phyloP scores from a whole-genome alignment of 1,284 basidiomycete genomes.

The Melampsora americana region DNA sequence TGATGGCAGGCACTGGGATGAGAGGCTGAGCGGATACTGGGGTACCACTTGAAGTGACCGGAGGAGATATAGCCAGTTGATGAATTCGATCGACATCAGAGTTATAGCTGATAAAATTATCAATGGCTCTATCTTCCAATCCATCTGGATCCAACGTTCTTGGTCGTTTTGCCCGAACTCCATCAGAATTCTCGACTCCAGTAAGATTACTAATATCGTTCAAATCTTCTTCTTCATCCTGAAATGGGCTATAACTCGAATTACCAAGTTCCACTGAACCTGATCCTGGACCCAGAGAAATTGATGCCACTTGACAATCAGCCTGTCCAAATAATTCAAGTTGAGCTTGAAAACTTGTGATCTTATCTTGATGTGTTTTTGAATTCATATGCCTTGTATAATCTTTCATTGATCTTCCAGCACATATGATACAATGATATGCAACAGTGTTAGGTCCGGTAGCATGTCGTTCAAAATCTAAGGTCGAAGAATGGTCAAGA shows the following conservation, averaged over 20 bases:
- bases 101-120: slow-evolving; percentile 3
- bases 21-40: not conserved
- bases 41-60: not conserved
- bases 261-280: slow-evolving; percentile 1
- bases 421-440: slow-evolving; percentile 2
- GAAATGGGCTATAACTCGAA: not conserved
- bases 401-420: slow-evolving; percentile 5
- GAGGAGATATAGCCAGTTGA: not conserved
- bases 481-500: too few relatives aligned
- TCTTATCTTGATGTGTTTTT: slow-evolving; percentile 4
- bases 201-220: not conserved
- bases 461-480: slow-evolving; percentile 8
- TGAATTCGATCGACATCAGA: not conserved
- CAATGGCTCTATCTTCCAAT: not conserved
- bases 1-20: not conserved
- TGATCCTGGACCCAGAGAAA: not conserved
- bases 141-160: not conserved
- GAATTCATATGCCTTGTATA: slow-evolving; percentile 8
- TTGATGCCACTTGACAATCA: slow-evolving; percentile 6
- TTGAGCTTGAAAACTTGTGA: not conserved
- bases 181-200: not conserved
- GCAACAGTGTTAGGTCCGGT: slow-evolving; percentile 1
- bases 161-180: not conserved
- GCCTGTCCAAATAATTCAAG: not conserved
- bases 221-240: not conserved